Conservation (phyloP, 108 stramenopile species). For the Aurantiochytrium sp. region DNA sequence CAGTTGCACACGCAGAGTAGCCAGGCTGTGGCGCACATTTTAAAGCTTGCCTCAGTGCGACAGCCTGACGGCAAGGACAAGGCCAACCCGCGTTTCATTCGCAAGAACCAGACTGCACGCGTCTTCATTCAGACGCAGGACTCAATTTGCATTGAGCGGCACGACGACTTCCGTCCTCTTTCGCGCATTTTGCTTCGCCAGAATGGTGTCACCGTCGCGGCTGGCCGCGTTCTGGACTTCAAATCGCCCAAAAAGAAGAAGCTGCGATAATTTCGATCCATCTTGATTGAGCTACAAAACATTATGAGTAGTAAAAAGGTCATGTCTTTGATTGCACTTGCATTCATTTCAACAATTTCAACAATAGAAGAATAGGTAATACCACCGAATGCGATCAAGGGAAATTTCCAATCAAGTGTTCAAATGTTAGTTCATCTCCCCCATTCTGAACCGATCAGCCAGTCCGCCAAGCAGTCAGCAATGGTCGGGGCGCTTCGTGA, state of each 20-base stretch:
- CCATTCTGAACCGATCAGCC: too few relatives aligned
- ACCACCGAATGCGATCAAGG: too few relatives aligned
- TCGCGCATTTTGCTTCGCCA: slow-evolving; percentile 35
- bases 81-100: slow-evolving; percentile 28
- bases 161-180: slow-evolving; percentile 29
- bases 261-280: background rate
- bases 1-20: slow-evolving; percentile 39
- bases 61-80: slow-evolving; percentile 25
- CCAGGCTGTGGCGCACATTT: slow-evolving; percentile 28
- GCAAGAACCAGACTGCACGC: slow-evolving; percentile 22
- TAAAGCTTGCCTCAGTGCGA: slow-evolving; percentile 17
- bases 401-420: too few relatives aligned
- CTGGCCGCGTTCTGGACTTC: slow-evolving; percentile 29
- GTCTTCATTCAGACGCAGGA: slow-evolving; percentile 15
- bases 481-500: too few relatives aligned
- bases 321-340: too few relatives aligned
- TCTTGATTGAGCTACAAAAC: too few relatives aligned
- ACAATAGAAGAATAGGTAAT: too few relatives aligned
- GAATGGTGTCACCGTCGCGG: slow-evolving; percentile 35
- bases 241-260: background rate
- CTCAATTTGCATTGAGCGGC: slow-evolving; percentile 36
- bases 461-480: too few relatives aligned
- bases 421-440: too few relatives aligned
- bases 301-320: too few relatives aligned
- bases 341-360: too few relatives aligned